A percentile compares a stretch with the other conserved stretches of the same genome.
Evolutionary conservation across 768 basidiomycete species (phyloP).

Genomic region (Lanmaoa rubissima): DNA sequence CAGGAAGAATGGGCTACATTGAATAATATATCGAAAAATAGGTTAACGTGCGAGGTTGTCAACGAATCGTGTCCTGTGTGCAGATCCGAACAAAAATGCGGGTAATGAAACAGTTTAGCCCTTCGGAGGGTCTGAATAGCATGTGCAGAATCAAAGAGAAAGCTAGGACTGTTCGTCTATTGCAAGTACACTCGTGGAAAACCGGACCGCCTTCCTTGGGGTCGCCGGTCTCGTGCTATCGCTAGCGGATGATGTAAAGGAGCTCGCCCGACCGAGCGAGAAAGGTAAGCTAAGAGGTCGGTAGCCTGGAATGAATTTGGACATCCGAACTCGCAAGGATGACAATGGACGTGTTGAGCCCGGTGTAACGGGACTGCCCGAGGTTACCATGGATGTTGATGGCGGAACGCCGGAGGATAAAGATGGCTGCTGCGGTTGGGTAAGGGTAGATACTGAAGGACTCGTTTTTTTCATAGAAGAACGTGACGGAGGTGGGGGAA

Average conservation of each 20-base stretch:
- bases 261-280: slow-evolving; percentile 34
- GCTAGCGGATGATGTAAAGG: slow-evolving; percentile 33
- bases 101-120: slow-evolving; percentile 16
- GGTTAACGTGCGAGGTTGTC: slow-evolving; percentile 16
- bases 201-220: slow-evolving; percentile 61
- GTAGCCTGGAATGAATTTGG: slow-evolving; percentile 47
- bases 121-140: not conserved
- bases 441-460: slow-evolving; percentile 20
- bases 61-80: slow-evolving; percentile 18
- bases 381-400: slow-evolving; percentile 37
- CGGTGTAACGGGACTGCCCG: slow-evolving; percentile 29
- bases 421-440: slow-evolving; percentile 18
- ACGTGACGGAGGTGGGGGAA: slow-evolving; percentile 57
- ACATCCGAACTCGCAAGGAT: slow-evolving; percentile 49
- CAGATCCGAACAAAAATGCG: slow-evolving; percentile 23
- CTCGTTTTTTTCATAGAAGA: slow-evolving; percentile 63
- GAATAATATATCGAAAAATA: slow-evolving; percentile 31
- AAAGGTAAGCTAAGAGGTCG: slow-evolving; percentile 37
- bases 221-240: slow-evolving; percentile 40
- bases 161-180: slow-evolving; percentile 23
- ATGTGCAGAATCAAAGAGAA: slow-evolving; percentile 1
- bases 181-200: slow-evolving; percentile 46
- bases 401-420: slow-evolving; percentile 19
- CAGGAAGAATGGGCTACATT: slow-evolving; percentile 27
- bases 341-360: slow-evolving; percentile 31